Evolutionary conservation across 371 early-diverging fungal genomes (phyloP).

Genomic region (Encephalitozoon cuniculi): DNA sequence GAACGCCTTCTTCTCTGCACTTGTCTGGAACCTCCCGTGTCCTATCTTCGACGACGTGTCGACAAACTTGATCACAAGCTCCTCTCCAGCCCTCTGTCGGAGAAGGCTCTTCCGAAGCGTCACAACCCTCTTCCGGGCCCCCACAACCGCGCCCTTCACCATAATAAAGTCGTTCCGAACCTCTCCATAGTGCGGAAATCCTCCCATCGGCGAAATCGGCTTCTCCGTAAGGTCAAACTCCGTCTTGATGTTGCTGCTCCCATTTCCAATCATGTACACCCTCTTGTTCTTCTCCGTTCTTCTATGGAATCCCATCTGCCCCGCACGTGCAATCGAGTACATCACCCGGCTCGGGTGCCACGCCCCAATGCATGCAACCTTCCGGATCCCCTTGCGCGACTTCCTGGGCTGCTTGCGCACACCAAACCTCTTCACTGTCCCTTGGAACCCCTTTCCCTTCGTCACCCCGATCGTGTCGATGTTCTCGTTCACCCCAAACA

Average conservation of each 20-base stretch:
- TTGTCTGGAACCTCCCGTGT: conserved; percentile 99
- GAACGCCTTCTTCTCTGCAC: conserved; percentile 88
- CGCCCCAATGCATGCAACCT: conserved; percentile 99
- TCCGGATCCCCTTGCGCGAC: conserved; percentile 98
- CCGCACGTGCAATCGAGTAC: conserved; percentile 96
- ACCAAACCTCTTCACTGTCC: conserved; percentile 98
- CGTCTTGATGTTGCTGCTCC: conserved; percentile 78
- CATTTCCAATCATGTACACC: conserved; percentile 93
- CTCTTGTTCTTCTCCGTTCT: conserved; percentile 99
- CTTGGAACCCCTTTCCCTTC: conserved; percentile 98
- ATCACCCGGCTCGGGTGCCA: conserved; percentile 99
- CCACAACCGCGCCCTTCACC: conserved; percentile 94
- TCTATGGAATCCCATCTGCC: conserved; percentile 99
- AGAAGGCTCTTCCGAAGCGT: conserved; percentile 95
- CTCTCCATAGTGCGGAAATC: conserved; percentile 96
- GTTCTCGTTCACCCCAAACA: conserved; percentile 93
- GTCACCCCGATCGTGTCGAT: conserved; percentile 96
- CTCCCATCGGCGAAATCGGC: conserved; percentile 93
- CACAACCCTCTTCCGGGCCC: conserved; percentile 91
- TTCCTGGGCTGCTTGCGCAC: conserved; percentile 98
- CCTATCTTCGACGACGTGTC: conserved; percentile 99
- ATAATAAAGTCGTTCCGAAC: conserved; percentile 94
- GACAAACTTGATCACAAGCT: conserved; percentile 86
- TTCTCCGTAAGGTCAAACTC: conserved; percentile 94
- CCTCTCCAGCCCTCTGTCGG: conserved; percentile 86